phyloP scores from a whole-genome alignment of 1,284 basidiomycete species.

The Leccinum colubrinum region DNA sequence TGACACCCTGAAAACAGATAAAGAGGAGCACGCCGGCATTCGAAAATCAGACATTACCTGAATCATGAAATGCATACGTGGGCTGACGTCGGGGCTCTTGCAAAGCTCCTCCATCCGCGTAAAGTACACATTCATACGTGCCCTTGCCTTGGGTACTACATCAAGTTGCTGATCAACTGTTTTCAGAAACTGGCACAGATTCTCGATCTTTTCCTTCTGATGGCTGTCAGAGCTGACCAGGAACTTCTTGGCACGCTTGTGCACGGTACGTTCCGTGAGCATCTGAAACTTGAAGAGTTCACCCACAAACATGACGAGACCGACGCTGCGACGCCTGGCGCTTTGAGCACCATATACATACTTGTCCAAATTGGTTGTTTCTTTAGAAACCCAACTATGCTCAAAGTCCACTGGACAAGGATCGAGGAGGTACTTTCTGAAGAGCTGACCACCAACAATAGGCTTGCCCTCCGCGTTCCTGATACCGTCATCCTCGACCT shows the following conservation, averaged over 20 bases:
- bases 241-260: too few species aligned
- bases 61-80: not conserved
- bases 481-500: slow-evolving; percentile 88
- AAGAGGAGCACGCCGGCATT: too few species aligned
- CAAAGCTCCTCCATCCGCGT: too few species aligned
- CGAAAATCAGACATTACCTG: too few species aligned
- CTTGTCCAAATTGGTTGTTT: slow-evolving; percentile 84
- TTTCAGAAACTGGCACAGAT: too few species aligned
- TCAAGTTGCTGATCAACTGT: too few species aligned
- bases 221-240: too few species aligned
- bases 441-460: slow-evolving; percentile 88
- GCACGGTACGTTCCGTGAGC: slow-evolving; percentile 62
- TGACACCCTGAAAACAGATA: too few species aligned
- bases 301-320: slow-evolving; percentile 96
- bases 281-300: slow-evolving; percentile 97
- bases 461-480: slow-evolving; percentile 77
- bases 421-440: slow-evolving; percentile 90
- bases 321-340: slow-evolving; percentile 90
- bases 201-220: too few species aligned
- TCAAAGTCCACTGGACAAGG: slow-evolving; percentile 96
- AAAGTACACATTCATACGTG: too few species aligned
- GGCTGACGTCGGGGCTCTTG: too few species aligned
- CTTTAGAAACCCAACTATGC: slow-evolving; percentile 76
- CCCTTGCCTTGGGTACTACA: too few species aligned
- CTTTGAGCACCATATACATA: slow-evolving; percentile 91